Evolutionary conservation across 2,329 filamentous ascomycete species (phyloP).

Genomic region (Apiospora koreana): DNA sequence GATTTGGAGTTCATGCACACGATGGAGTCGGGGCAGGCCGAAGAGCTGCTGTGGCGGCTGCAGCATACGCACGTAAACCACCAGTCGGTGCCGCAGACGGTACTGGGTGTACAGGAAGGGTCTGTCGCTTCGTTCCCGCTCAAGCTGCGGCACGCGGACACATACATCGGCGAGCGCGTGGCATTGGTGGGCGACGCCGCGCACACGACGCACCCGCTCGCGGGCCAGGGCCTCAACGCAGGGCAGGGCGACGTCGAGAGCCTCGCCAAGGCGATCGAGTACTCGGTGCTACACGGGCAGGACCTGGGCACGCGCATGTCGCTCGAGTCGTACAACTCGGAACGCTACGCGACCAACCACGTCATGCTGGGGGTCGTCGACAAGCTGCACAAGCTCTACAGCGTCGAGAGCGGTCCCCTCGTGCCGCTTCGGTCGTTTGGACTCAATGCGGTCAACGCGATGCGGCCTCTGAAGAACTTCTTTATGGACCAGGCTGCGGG

Average conservation of each 20-base stretch:
- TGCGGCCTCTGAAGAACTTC: slow-evolving; percentile 77
- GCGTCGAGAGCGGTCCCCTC: slow-evolving; percentile 75
- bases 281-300: slow-evolving; percentile 78
- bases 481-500: slow-evolving; percentile 76
- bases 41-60: slow-evolving; percentile 84
- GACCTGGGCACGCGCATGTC: slow-evolving; percentile 80
- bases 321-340: slow-evolving; percentile 77
- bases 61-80: slow-evolving; percentile 64
- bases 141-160: slow-evolving; percentile 88
- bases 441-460: slow-evolving; percentile 71
- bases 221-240: slow-evolving; percentile 91
- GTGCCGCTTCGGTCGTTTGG: slow-evolving; percentile 79
- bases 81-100: slow-evolving; percentile 62
- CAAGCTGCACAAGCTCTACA: slow-evolving; percentile 90
- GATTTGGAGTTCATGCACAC: slow-evolving; percentile 85
- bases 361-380: slow-evolving; percentile 79
- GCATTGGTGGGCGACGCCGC: slow-evolving; percentile 93
- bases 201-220: slow-evolving; percentile 92
- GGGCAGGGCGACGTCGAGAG: slow-evolving; percentile 87
- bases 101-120: slow-evolving; percentile 72
- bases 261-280: slow-evolving; percentile 72
- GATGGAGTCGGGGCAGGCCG: slow-evolving; percentile 56
- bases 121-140: slow-evolving; percentile 89
- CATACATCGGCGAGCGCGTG: slow-evolving; percentile 86
- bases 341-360: slow-evolving; percentile 82